Conservation (phyloP, 2,329 filamentous ascomycete genomes). For the Monilinia polystroma region DNA sequence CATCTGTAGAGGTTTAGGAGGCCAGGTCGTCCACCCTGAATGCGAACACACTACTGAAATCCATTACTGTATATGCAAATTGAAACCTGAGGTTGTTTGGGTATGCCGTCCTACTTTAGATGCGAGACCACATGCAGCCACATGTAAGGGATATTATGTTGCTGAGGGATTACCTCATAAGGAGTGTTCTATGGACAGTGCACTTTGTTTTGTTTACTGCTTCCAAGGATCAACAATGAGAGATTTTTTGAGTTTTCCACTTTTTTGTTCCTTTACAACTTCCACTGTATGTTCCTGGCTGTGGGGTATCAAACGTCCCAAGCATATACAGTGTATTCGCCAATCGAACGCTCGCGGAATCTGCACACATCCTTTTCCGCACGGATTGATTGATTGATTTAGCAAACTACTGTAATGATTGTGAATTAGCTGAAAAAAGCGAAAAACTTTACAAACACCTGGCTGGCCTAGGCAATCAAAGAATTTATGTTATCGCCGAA, state of each 20-base stretch:
- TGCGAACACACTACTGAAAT: not conserved
- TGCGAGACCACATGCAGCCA: not conserved
- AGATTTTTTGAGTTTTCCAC: conserved; percentile 4
- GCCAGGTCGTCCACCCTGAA: not conserved
- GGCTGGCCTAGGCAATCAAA: not conserved
- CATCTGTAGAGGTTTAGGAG: not conserved
- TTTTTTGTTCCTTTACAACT: conserved; percentile 13
- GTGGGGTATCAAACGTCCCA: conserved; percentile 1
- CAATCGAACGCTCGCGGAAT: conserved; percentile 18
- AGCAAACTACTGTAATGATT: conserved; percentile 10
- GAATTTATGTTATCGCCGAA: not conserved
- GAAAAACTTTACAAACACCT: conserved; percentile 4
- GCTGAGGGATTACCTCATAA: not conserved
- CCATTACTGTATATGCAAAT: not conserved
- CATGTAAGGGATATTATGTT: not conserved
- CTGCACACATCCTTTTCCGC: conserved; percentile 19
- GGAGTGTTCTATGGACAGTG: conserved; percentile 9
- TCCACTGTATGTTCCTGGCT: not conserved
- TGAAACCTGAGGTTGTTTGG: conserved; percentile 3
- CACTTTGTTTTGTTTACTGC: conserved; percentile 16
- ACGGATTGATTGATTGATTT: conserved; percentile 12
- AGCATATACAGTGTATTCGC: not conserved
- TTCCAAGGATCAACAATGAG: not conserved
- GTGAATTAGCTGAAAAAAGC: not conserved
- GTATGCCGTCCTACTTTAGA: not conserved